These are phyloP conservation scores for Pyrenula aspistea DNA, from an alignment of 495 filamentous ascomycete genomes.

Conservation along the genomic window DNA sequence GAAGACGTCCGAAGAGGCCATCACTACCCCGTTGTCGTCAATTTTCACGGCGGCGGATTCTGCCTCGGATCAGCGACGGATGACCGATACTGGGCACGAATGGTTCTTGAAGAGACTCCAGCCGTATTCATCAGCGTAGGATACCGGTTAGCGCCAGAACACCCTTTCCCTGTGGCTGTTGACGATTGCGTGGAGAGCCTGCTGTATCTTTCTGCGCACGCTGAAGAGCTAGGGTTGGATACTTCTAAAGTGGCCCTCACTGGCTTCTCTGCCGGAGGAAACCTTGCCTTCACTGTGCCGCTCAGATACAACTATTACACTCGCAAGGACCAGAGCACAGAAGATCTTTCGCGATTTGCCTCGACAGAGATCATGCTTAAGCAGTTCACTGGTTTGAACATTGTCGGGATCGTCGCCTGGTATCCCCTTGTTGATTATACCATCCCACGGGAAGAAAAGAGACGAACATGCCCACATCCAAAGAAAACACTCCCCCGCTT, in stretches of 20 bases:
- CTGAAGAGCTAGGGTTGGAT: slow-evolving; percentile 44
- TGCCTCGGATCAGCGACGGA: slow-evolving; percentile 59
- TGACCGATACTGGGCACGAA: slow-evolving; percentile 56
- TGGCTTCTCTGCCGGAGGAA: slow-evolving; percentile 83
- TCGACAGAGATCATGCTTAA: slow-evolving; percentile 28
- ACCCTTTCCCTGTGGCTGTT: slow-evolving; percentile 64
- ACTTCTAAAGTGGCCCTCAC: slow-evolving; percentile 54
- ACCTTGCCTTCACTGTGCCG: slow-evolving; percentile 71
- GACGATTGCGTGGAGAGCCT: slow-evolving; percentile 66
- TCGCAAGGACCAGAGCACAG: slow-evolving; percentile 10
- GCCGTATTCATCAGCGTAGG: slow-evolving; percentile 61
- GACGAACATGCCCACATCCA: slow-evolving; percentile 48
- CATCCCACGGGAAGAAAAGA: slow-evolving; percentile 57
- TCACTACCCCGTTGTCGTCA: slow-evolving; percentile 49
- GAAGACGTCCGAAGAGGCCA: slow-evolving; percentile 23
- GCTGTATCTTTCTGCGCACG: slow-evolving; percentile 49
- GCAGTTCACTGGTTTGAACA: slow-evolving; percentile 24
- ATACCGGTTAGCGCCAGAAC: slow-evolving; percentile 68
- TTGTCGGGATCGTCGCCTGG: slow-evolving; percentile 55
- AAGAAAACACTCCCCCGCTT: slow-evolving; percentile 61
- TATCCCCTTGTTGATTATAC: slow-evolving; percentile 84
- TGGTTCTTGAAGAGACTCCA: slow-evolving; percentile 37
- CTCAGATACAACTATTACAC: slow-evolving; percentile 42
- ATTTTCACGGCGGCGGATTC: slow-evolving; percentile 72
- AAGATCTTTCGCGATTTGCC: slow-evolving; percentile 11